Conservation (phyloP, 345 rosid genomes). For the Populus davidiana region DNA sequence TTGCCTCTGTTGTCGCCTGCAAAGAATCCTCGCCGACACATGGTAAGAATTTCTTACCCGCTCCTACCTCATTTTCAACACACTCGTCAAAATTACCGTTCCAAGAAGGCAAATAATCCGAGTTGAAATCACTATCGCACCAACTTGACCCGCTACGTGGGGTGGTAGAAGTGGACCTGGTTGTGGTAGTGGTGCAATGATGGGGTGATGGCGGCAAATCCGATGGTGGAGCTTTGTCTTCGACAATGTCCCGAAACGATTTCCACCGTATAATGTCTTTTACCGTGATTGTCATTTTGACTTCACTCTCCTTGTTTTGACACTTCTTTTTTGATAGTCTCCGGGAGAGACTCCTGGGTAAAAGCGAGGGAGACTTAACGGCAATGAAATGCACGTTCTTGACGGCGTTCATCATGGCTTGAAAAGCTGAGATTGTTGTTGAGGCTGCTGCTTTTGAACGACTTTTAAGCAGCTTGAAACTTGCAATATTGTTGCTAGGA, state of each 20-base stretch:
- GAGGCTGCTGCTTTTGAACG: constrained; percentile 42
- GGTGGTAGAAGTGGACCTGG: constrained; percentile 34
- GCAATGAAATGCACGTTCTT: constrained; percentile 38
- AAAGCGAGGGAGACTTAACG: constrained; percentile 38
- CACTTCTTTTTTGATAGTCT: constrained; percentile 27
- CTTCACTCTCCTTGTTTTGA: constrained; percentile 5
- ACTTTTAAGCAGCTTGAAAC: constrained; percentile 31
- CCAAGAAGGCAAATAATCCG: constrained; percentile 59
- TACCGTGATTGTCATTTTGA: constrained; percentile 34
- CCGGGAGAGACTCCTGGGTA: constrained; percentile 54
- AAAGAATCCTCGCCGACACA: constrained; percentile 50
- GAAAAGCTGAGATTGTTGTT: constrained; percentile 33
- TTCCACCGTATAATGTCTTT: constrained; percentile 88
- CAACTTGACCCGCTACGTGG: constrained; percentile 58
- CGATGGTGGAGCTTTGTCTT: constrained; percentile 31
- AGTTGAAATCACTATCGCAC: constrained; percentile 76
- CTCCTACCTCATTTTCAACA: constrained; percentile 14
- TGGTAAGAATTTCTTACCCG: constrained; percentile 30
- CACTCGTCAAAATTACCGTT: constrained; percentile 30
- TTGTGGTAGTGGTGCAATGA: constrained; percentile 34
- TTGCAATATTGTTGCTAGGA: constrained; percentile 3
- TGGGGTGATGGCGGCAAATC: constrained; percentile 28
- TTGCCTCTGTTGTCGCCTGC: constrained; percentile 29
- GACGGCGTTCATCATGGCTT: constrained; percentile 48
- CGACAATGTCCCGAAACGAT: constrained; percentile 63